Evolutionary conservation across 2,329 filamentous ascomycete genomes (phyloP).

Genomic region (Penicillium brevicompactum): DNA sequence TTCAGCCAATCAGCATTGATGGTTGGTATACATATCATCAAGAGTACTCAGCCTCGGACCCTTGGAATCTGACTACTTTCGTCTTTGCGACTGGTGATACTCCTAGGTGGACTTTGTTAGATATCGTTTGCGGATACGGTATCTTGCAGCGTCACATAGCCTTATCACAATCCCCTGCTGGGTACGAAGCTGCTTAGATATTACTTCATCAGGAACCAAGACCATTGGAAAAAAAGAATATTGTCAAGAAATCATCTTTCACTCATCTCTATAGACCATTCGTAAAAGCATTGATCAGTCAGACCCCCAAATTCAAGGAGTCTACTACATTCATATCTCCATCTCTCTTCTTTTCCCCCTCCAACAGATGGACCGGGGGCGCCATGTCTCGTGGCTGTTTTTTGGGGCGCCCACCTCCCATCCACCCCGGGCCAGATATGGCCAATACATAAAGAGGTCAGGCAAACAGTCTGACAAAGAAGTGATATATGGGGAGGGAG

Average conservation of each 20-base stretch:
- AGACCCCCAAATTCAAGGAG: conserved; percentile 25
- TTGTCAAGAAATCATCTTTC: conserved; percentile 30
- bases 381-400: conserved; percentile 16
- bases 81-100: too few species aligned
- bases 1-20: neutral
- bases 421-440: conserved; percentile 15
- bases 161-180: too few species aligned
- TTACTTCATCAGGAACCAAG: too few species aligned
- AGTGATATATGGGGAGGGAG: conserved; percentile 27
- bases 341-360: conserved; percentile 14
- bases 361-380: conserved; percentile 11
- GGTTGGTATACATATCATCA: neutral
- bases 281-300: conserved; percentile 43
- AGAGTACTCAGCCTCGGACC: neutral
- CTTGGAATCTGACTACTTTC: too few species aligned
- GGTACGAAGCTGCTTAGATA: too few species aligned
- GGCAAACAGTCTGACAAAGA: conserved; percentile 21
- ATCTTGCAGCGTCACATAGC: too few species aligned
- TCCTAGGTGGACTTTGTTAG: too few species aligned
- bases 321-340: conserved; percentile 25
- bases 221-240: neutral
- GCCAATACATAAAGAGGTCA: conserved; percentile 15
- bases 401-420: conserved; percentile 13
- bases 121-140: too few species aligned
- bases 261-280: conserved; percentile 45